Percentiles rank a stretch among this genome's conserved stretches.
phyloP scores from a whole-genome alignment of 257 asterid genomes.

The Solanum pinnatisectum region DNA sequence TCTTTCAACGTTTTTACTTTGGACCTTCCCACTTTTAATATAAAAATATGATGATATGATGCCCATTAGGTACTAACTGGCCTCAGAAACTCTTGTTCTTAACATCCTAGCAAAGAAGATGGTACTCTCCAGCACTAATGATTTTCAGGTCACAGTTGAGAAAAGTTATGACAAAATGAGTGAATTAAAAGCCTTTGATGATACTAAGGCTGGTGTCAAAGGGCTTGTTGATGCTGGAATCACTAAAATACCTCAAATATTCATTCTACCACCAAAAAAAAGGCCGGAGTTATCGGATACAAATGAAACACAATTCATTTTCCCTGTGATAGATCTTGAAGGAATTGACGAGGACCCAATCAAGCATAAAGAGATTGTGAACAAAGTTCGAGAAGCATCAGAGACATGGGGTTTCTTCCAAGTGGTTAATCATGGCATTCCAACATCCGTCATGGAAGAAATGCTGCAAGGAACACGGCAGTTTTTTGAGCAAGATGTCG shows the following conservation, averaged over 20 bases:
- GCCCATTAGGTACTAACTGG: not conserved
- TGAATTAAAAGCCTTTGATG: constrained; percentile 48
- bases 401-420: constrained; percentile 58
- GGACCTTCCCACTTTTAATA: not conserved
- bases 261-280: constrained; percentile 16
- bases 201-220: constrained; percentile 53
- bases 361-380: constrained; percentile 16
- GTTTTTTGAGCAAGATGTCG: constrained; percentile 48
- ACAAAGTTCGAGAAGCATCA: constrained; percentile 30
- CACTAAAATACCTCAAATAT: constrained; percentile 32
- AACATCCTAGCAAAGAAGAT: not conserved
- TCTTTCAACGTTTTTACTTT: not conserved
- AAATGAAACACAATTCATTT: constrained; percentile 3
- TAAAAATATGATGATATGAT: no score
- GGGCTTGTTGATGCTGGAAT: constrained; percentile 51
- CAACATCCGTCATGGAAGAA: constrained; percentile 27
- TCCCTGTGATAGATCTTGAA: constrained; percentile 57
- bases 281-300: not conserved
- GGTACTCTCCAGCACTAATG: not conserved
- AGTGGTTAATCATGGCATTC: constrained; percentile 61
- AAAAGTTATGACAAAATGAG: constrained; percentile 14
- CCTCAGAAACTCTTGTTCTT: not conserved
- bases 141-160: not conserved
- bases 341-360: constrained; percentile 1
- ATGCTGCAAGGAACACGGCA: constrained; percentile 44